These are phyloP conservation scores for Polygonum aviculare DNA, from an alignment of 148 eudicot genomes.

Conservation along the genomic window DNA sequence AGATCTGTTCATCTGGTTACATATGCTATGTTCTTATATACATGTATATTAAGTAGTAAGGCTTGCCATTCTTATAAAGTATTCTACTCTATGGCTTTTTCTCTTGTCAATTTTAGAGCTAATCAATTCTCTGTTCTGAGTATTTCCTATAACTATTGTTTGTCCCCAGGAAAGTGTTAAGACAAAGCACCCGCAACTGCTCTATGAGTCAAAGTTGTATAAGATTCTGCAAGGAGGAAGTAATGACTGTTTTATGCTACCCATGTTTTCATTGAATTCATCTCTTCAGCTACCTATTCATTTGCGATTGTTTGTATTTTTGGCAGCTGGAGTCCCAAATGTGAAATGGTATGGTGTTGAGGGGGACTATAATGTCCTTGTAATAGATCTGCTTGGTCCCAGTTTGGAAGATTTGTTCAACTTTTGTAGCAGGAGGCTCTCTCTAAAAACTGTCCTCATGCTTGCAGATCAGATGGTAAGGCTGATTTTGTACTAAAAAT, in stretches of 20 bases:
- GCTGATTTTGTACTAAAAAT: not conserved
- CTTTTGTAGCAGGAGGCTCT: slow-evolving; percentile 87
- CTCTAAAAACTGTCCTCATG: slow-evolving; percentile 94
- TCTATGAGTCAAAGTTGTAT: slow-evolving; percentile 80
- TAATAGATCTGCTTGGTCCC: slow-evolving; percentile 92
- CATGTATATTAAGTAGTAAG: not conserved
- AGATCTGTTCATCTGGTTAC: not conserved
- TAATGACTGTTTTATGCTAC: slow-evolving; percentile 29
- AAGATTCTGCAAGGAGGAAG: slow-evolving; percentile 89
- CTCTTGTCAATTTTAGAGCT: not conserved
- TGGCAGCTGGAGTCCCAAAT: slow-evolving; percentile 88
- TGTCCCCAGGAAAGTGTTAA: slow-evolving; percentile 61
- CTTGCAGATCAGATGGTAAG: slow-evolving; percentile 98
- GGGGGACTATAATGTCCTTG: slow-evolving; percentile 94
- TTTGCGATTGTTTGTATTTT: slow-evolving; percentile 9
- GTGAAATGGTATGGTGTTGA: slow-evolving; percentile 94
- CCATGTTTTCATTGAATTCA: not conserved
- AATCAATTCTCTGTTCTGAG: not conserved
- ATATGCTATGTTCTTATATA: too few relatives aligned
- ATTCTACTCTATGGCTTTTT: not conserved
- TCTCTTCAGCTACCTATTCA: slow-evolving; percentile 3
- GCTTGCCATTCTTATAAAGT: not conserved
- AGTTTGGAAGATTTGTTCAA: slow-evolving; percentile 95
- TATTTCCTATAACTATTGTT: slow-evolving; percentile 6
- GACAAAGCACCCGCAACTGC: slow-evolving; percentile 83